Evolutionary conservation across 2,329 filamentous ascomycete species (phyloP).

Genomic region (Colletotrichum spinosum): DNA sequence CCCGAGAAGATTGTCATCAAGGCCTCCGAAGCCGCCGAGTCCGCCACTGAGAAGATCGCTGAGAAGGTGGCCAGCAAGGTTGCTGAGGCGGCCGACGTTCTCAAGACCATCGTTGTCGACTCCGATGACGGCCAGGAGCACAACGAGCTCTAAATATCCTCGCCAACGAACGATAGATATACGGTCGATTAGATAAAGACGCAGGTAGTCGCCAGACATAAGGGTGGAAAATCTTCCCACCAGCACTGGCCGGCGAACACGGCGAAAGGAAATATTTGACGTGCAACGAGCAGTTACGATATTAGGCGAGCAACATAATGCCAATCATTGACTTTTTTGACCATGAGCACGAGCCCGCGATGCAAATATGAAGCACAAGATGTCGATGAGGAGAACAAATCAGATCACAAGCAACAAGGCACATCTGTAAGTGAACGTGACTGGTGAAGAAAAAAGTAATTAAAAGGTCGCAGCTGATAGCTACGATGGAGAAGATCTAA

Average conservation of each 20-base stretch:
- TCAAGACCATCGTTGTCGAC: conserved; percentile 64
- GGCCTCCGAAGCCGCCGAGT: conserved; percentile 47
- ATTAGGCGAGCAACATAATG: conserved; percentile 28
- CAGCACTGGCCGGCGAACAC: conserved; percentile 18
- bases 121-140: conserved; percentile 68
- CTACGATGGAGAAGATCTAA: too few species aligned
- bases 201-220: not conserved
- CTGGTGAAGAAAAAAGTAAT: too few species aligned
- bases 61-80: conserved; percentile 60
- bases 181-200: conserved; percentile 8
- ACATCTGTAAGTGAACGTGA: too few species aligned
- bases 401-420: too few species aligned
- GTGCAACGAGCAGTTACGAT: conserved; percentile 24
- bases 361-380: too few species aligned
- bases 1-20: conserved; percentile 60
- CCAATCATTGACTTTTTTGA: conserved; percentile 4
- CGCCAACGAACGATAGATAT: not conserved
- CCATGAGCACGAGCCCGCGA: not conserved
- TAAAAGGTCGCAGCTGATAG: too few species aligned
- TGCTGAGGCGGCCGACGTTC: conserved; percentile 62
- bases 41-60: conserved; percentile 52
- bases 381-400: too few species aligned
- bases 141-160: conserved; percentile 64
- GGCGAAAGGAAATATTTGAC: conserved; percentile 24
- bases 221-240: not conserved